Evolutionary conservation across 495 filamentous ascomycete species (phyloP), one percentile per base, ranked within the genome.

Genomic region (Aspergillus leporis): DNA sequence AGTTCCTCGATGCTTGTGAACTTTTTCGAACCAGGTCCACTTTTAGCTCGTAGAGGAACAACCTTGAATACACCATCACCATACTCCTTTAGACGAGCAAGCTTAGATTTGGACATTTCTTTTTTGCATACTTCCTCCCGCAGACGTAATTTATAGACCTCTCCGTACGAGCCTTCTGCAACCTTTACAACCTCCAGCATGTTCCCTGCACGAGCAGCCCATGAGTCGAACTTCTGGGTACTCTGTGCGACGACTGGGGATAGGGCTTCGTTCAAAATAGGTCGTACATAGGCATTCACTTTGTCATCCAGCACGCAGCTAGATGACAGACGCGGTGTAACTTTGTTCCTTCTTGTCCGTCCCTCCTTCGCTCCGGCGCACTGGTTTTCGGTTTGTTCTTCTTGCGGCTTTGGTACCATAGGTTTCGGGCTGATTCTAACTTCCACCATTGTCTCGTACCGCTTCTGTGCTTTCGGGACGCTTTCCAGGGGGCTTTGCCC

Each of bases 1-100:
- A 90, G 83, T 53, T 83, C 78, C 0, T 78, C 71, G 16, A 86
- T 75, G 7, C 66, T 71, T 6, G 79, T 83, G 63, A 76, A 77
- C 19, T 74, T 75, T 41, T 74, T 77, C 16, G 78, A 81, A 2
- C 80, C 79, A 0, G 61, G 70, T 1, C 78, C 80, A 18, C 69
- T 72, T 56, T 69, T 61, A 7, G 79, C 75, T 13, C 74, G 70
- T 34, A 83, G 58, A 12, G 80, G 80, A 6, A 83, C 78, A 5
- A 82, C 65, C 58, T 83, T 83, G 64, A 80, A 81, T 12, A 83
- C 75, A 3, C 72, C 72, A 51, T 78, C 71, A 4, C 76, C 78
- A 23, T 78, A 77, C 4, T 72, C 69, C 45, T 58, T 68, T 13
- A 78, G 56, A 36, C 69, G 73, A 3, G 73, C 75, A 22, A 78